These are phyloP conservation scores for Camellia lanceoleosa DNA, from an alignment of 148 eudicot species.

Conservation along the genomic window DNA sequence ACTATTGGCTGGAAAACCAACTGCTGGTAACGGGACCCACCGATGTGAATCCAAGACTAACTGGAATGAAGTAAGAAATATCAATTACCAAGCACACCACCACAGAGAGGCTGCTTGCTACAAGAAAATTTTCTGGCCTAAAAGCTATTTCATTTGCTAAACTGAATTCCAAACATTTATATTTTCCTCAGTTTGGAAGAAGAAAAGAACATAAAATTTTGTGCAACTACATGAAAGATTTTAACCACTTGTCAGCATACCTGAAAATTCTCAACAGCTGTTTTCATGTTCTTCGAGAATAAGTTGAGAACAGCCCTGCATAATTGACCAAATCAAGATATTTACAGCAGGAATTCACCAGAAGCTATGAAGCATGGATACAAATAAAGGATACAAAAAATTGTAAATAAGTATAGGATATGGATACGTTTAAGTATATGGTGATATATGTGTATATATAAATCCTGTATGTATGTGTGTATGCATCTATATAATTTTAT, in stretches of 20 bases:
- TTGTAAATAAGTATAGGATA: too few relatives aligned
- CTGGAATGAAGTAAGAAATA: conserved; percentile 35
- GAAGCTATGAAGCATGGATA: background rate
- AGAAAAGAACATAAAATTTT: conserved; percentile 8
- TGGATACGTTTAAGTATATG: too few relatives aligned
- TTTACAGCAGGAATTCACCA: background rate
- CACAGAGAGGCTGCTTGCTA: background rate
- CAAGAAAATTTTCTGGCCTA: background rate
- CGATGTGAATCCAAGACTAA: conserved; percentile 95
- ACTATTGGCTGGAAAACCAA: conserved; percentile 72
- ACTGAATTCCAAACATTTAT: background rate
- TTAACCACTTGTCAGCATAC: conserved; percentile 34
- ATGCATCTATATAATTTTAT: too few relatives aligned
- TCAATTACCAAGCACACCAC: conserved; percentile 2
- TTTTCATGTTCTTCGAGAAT: conserved; percentile 70
- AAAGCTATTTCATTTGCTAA: background rate
- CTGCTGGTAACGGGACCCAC: conserved; percentile 91
- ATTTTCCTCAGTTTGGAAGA: background rate
- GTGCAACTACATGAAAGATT: conserved; percentile 1
- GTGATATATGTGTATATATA: too few relatives aligned
- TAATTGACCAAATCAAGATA: conserved; percentile 24
- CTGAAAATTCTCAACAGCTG: conserved; percentile 96
- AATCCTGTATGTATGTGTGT: too few relatives aligned
- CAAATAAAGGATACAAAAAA: too few relatives aligned
- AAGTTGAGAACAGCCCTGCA: conserved; percentile 91